Base-by-base conservation (phyloP, 176 grass and related monocot species). In the Oryza officinalis region DNA sequence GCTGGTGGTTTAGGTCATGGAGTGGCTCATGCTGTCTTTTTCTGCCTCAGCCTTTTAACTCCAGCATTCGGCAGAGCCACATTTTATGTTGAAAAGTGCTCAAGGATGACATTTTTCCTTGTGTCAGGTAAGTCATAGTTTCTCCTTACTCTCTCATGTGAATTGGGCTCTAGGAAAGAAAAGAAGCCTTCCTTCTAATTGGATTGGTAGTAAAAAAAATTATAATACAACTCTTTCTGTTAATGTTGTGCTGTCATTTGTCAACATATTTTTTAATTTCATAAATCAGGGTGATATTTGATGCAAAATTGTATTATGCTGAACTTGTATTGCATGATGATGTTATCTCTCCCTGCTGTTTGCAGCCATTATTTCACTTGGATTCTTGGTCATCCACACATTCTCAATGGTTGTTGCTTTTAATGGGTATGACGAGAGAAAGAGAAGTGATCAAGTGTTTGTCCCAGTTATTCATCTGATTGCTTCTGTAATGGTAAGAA, bases 1-100 rank as follows among this genome's bases (percentile, higher is more conserved):
- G 96, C 96, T 84, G 93, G 96, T 86, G 93, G 96, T 87, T 93
- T 99, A 86, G 96, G 96, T 43, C 96, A 99, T 92, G 96, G 93
- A 52, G 28, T 94, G 47, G 89, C 87, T 72, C 96, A 99, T 78
- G 96, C 93, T 27, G 86, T 96, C 11, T 99, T 99, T 87, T 99
- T 99, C 87, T 96, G 93, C 60, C 77, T 99, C 33, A 96, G 93
- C 77, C 93, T 99, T 71, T 88, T 99, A 71, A 99, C 96, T 73
- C 91, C 96, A 70, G 85, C 93, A 71, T 99, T 99, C 86, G 93
- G 96, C 46, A 87, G 46, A 65, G 96, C 93, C 71, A 99, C 96
- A 27, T 99, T 92, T 94, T 94, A 90, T 96, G 85, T 90, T 18
- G 85, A 93, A 65, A 93, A 65, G 77, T 99, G 93, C 83, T 94